Percentiles rank a stretch among this genome's conserved stretches.
Evolutionary conservation across 1,284 basidiomycete species (phyloP).

Genomic region (Hortiboletus rubellus): DNA sequence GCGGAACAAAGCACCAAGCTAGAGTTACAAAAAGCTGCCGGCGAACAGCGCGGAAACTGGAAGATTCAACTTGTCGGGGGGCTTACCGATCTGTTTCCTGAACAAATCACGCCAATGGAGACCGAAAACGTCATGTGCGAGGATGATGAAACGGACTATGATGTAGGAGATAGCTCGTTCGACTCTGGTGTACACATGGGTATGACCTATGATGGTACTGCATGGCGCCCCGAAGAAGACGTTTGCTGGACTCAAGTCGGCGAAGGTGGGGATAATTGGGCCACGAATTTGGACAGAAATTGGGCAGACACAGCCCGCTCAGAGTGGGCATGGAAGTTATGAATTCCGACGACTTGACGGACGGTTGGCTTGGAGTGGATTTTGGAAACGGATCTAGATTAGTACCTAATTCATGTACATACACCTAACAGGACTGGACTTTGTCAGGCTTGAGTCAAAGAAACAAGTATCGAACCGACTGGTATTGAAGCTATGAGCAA

Average conservation of each 20-base stretch:
- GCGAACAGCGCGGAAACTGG: constrained; percentile 31
- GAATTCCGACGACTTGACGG: neutral
- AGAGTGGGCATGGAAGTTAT: constrained; percentile 1
- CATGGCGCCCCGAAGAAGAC: constrained; percentile 12
- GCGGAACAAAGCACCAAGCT: constrained; percentile 43
- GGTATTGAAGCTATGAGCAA: constrained; percentile 20
- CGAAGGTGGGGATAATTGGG: constrained; percentile 12
- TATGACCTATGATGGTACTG: constrained; percentile 3
- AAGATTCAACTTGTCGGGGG: constrained; percentile 22
- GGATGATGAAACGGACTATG: constrained; percentile 18
- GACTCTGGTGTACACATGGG: constrained; percentile 31
- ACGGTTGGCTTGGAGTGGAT: neutral
- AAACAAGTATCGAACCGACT: constrained; percentile 17
- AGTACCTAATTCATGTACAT: constrained; percentile 30
- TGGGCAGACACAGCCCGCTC: neutral
- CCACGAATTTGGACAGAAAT: neutral
- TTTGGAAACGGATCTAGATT: constrained; percentile 20
- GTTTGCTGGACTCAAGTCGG: constrained; percentile 18
- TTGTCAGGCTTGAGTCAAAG: constrained; percentile 2
- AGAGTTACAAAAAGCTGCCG: constrained; percentile 20
- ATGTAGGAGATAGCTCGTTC: constrained; percentile 22
- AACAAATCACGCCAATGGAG: constrained; percentile 11
- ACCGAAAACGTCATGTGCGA: constrained; percentile 15
- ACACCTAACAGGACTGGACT: constrained; percentile 20
- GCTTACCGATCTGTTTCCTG: constrained; percentile 2